Evolutionary conservation across 306 rosid species (phyloP), one percentile per base, ranked within the genome.

Genomic region (Hippophae gyantsensis): DNA sequence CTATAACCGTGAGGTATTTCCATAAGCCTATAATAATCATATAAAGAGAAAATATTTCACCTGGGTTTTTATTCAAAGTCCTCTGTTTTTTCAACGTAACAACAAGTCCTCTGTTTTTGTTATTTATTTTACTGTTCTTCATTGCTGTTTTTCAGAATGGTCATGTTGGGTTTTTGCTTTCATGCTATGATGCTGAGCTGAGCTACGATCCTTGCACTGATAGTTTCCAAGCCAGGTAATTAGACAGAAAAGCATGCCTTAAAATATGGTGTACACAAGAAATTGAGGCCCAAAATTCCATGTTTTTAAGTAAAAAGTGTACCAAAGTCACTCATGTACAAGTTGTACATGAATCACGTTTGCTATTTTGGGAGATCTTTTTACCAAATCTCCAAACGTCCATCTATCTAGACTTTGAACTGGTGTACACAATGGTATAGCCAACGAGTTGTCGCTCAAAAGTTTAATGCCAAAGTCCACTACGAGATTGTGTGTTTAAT

Each of bases 161-260:
- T 40, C 93, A 92, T 78, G 96, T 92, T 60, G 96, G 95, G 56
- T 92, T 92, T 69, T 76, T 92, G 81, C 67, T 92, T 76, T 92
- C 98, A 52, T 92, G 98, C 79, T 92, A 92, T 77, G 98, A 92
- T 81, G 96, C 98, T 52, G 84, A 92, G 64, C 70, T 92, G 68
- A 74, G 89, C 83, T 92, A 92, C 64, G 95, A 87, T 78, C 84
- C 75, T 13, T 73, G 43, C 66, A 79, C 78, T 42, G 88, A 87
- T 74, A 85, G 89, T 67, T 92, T 92, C 80, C 89, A 92, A 76
- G 98, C 98, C 49, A 87, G 96, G 98, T 87, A 81, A 63, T 58
- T 66, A 57, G 64, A 65, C 58, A 14, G 59, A 5, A 40, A 18
- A 56, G 38, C 32, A 46, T n/a, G 52, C 49, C 56, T 40, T 69